phyloP scores from a whole-genome alignment of 1,284 basidiomycete species.

The Rhizoctonia solani region DNA sequence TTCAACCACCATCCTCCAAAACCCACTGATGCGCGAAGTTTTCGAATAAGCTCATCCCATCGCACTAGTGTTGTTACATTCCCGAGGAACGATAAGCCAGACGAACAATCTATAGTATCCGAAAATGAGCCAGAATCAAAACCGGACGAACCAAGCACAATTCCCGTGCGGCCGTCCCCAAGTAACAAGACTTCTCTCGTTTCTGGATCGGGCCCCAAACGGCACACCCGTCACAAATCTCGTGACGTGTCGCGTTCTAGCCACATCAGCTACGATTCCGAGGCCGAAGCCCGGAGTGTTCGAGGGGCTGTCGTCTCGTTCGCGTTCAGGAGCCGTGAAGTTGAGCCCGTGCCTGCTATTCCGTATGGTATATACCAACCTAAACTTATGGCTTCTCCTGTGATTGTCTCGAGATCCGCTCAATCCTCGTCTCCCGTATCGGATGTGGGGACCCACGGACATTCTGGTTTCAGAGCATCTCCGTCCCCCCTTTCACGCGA shows the following conservation, averaged over 20 bases:
- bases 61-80: conserved; percentile 28
- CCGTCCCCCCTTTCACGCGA: not conserved
- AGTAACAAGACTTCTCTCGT: conserved; percentile 1
- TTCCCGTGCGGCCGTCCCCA: not conserved
- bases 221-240: not conserved
- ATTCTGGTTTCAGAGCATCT: not conserved
- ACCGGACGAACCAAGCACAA: conserved; percentile 5
- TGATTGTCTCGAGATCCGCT: not conserved
- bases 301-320: conserved; percentile 36
- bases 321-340: conserved; percentile 34
- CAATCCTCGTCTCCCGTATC: not conserved
- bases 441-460: not conserved
- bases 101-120: conserved; percentile 13
- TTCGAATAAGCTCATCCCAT: conserved; percentile 22
- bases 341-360: conserved; percentile 27
- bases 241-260: conserved; percentile 9
- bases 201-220: conserved; percentile 23
- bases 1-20: conserved; percentile 37
- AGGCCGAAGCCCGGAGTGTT: conserved; percentile 35
- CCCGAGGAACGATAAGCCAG: conserved; percentile 28
- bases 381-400: conserved; percentile 13
- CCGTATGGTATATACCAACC: conserved; percentile 21
- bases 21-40: conserved; percentile 8
- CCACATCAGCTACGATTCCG: conserved; percentile 11
- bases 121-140: not conserved